phyloP scores from a whole-genome alignment of 805 yeast genomes.

The Pichia manshurica region DNA sequence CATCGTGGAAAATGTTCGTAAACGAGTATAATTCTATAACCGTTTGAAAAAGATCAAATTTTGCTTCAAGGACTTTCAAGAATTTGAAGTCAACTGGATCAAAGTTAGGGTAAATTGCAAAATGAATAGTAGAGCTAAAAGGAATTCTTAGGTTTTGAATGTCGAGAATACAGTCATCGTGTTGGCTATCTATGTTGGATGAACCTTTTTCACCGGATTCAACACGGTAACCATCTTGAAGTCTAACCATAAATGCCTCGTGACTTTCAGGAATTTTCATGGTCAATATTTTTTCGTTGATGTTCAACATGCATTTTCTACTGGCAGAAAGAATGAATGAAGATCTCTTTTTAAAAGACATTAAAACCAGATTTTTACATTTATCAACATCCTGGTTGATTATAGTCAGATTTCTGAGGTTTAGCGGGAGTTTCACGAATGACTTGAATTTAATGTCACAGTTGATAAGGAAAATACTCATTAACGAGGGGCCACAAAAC shows the following conservation, averaged over 20 bases:
- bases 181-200: neutral
- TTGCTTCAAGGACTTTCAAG: neutral
- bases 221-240: neutral
- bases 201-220: too few species aligned
- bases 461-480: conserved; percentile 16
- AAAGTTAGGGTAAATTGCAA: conserved; percentile 14
- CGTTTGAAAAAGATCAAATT: neutral
- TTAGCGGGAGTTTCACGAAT: conserved; percentile 17
- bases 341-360: conserved; percentile 4
- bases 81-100: conserved; percentile 8
- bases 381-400: conserved; percentile 15
- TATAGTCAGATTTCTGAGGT: conserved; percentile 16
- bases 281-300: conserved; percentile 3
- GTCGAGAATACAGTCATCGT: neutral
- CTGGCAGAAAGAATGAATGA: neutral
- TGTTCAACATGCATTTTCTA: neutral
- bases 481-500: neutral
- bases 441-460: conserved; percentile 20
- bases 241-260: neutral
- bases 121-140: neutral
- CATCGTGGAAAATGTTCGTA: neutral
- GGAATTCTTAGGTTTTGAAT: neutral
- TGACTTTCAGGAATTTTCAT: conserved; percentile 1
- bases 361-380: conserved; percentile 16
- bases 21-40: conserved; percentile 6